These are phyloP conservation scores for Pseudopithomyces maydicus DNA, from an alignment of 2,329 filamentous ascomycete species.

Conservation along the genomic window DNA sequence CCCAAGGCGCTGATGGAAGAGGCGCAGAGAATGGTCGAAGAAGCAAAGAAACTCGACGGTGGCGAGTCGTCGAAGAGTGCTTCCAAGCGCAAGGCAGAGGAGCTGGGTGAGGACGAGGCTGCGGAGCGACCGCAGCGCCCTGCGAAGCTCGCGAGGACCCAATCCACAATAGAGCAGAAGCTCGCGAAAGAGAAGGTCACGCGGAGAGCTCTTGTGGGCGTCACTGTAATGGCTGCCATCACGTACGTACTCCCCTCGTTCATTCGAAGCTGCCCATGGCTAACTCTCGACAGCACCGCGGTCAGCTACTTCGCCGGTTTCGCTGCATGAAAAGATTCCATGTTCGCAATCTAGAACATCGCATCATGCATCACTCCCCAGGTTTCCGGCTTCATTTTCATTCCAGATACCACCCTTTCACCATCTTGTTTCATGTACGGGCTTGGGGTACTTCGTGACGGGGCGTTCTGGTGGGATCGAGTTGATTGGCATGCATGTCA, in stretches of 20 bases:
- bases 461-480: conserved; percentile 2
- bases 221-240: conserved; percentile 84
- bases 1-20: conserved; percentile 82
- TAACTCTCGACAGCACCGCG: conserved; percentile 30
- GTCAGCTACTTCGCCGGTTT: conserved; percentile 32
- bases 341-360: neutral
- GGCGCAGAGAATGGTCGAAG: conserved; percentile 86
- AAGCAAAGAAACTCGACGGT: conserved; percentile 62
- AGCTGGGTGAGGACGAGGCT: conserved; percentile 62
- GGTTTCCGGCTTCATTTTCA: conserved; percentile 1
- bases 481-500: neutral
- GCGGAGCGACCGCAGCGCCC: conserved; percentile 56
- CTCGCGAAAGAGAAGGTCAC: conserved; percentile 84
- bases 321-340: neutral
- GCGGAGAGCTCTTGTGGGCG: conserved; percentile 81
- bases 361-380: neutral
- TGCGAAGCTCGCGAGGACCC: conserved; percentile 73
- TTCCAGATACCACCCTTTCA: conserved; percentile 21
- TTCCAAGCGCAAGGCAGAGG: conserved; percentile 54
- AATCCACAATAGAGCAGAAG: conserved; percentile 67
- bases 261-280: conserved; percentile 1
- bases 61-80: conserved; percentile 18
- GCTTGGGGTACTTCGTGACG: conserved; percentile 1
- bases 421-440: conserved; percentile 14
- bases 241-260: conserved; percentile 70